A percentile compares a stretch with the other conserved stretches of the same genome.
Conservation (phyloP, 371 early-diverging fungal species). For the Catenaria anguillulae region DNA sequence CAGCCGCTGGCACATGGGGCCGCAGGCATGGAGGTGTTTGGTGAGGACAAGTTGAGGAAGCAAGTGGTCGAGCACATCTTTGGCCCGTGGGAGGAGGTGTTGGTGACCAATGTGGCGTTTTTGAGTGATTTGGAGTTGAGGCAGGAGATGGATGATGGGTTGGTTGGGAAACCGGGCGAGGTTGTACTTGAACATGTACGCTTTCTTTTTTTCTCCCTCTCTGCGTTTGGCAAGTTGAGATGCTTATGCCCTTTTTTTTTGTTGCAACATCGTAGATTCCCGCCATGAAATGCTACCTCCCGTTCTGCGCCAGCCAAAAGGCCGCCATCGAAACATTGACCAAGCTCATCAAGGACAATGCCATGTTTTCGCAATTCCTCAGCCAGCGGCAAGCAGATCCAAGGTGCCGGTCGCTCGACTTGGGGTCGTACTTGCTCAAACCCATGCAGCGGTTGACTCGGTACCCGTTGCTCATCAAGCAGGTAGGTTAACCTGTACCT, state of each 20-base stretch:
- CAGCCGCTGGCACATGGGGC: background rate
- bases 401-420: constrained; percentile 59
- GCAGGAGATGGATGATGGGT: background rate
- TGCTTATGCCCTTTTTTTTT: no score
- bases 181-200: background rate
- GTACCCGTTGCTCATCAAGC: constrained; percentile 74
- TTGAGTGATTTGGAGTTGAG: background rate
- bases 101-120: background rate
- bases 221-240: background rate
- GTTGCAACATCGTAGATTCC: background rate
- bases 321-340: constrained; percentile 19
- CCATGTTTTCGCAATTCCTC: background rate
- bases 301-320: background rate
- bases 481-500: no score
- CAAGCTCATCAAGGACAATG: constrained; percentile 34
- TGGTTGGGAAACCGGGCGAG: background rate
- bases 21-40: no score
- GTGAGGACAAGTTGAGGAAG: no score
- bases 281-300: background rate
- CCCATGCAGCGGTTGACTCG: constrained; percentile 87
- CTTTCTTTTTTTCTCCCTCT: background rate
- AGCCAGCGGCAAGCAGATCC: constrained; percentile 32
- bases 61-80: no score
- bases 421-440: constrained; percentile 69
- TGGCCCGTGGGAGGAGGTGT: background rate